Evolutionary conservation across 352 stramenopile species (phyloP).

Genomic region (Peronosclerospora sorghi): DNA sequence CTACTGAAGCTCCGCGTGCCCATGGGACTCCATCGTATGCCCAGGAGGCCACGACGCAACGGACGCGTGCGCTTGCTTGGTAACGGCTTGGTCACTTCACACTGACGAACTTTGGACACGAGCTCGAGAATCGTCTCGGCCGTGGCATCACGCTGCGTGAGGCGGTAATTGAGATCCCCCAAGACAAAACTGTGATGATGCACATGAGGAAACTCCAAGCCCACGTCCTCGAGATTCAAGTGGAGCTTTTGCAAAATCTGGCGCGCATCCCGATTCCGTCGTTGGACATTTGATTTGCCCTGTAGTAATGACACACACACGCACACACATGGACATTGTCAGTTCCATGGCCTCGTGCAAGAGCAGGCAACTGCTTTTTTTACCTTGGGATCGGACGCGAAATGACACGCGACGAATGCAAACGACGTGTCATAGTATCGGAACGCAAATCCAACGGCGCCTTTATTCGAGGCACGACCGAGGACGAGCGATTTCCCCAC

Average conservation of each 20-base stretch:
- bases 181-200: slow-evolving; percentile 85
- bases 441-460: slow-evolving; percentile 81
- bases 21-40: slow-evolving; percentile 25
- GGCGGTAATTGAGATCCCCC: slow-evolving; percentile 86
- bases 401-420: slow-evolving; percentile 79
- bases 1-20: slow-evolving; percentile 10
- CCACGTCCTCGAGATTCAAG: slow-evolving; percentile 68
- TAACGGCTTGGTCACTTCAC: slow-evolving; percentile 17
- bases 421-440: slow-evolving; percentile 83
- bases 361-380: too few species aligned
- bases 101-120: slow-evolving; percentile 31
- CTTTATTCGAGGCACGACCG: slow-evolving; percentile 82
- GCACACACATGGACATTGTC: background rate
- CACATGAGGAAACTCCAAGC: slow-evolving; percentile 78
- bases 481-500: slow-evolving; percentile 69
- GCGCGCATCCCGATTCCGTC: slow-evolving; percentile 61
- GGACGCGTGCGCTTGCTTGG: slow-evolving; percentile 15
- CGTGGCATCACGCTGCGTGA: slow-evolving; percentile 42
- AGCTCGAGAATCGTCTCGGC: slow-evolving; percentile 54
- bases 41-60: slow-evolving; percentile 20
- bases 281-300: slow-evolving; percentile 62
- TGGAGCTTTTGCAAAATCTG: slow-evolving; percentile 71
- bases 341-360: background rate
- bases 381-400: slow-evolving; percentile 79
- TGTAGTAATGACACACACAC: too few species aligned